phyloP scores from a whole-genome alignment of 2,329 filamentous ascomycete genomes.

The Trichoderma sp. region DNA sequence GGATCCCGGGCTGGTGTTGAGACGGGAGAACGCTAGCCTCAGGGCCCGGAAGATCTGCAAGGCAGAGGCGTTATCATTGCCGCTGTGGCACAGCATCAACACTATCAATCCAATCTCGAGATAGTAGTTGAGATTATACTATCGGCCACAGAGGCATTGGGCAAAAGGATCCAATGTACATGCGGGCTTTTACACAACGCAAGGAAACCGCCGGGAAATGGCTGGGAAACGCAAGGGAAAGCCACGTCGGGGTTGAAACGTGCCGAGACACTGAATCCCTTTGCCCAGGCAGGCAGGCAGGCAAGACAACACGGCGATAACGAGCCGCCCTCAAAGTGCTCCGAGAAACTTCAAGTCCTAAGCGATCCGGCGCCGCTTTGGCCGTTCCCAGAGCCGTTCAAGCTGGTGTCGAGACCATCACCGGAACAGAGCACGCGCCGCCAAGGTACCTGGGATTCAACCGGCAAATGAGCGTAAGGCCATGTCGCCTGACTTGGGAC shows the following conservation, averaged over 20 bases:
- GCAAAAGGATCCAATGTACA: neutral
- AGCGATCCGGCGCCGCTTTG: neutral
- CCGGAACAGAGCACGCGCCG: slow-evolving; percentile 9
- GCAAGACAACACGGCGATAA: neutral
- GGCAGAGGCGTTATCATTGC: slow-evolving; percentile 4
- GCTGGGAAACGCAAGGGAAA: neutral
- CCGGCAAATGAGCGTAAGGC: neutral
- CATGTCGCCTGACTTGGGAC: slow-evolving; percentile 10
- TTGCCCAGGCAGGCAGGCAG: neutral
- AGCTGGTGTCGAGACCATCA: neutral
- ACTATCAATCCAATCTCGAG: slow-evolving; percentile 1
- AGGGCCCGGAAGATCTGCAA: neutral
- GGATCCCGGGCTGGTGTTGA: neutral
- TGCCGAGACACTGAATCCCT: neutral
- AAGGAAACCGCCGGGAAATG: neutral
- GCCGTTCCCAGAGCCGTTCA: neutral
- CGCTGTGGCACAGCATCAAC: slow-evolving; percentile 14
- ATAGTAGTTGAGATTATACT: neutral
- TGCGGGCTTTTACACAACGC: neutral
- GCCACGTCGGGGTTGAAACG: neutral
- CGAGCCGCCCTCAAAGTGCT: neutral
- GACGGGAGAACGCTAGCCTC: slow-evolving; percentile 11
- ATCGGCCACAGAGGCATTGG: neutral
- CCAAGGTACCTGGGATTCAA: neutral
- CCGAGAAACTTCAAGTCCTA: neutral